These are phyloP conservation scores for Saussurea involucrata DNA, from an alignment of 129 eudicot species.

Conservation along the genomic window DNA sequence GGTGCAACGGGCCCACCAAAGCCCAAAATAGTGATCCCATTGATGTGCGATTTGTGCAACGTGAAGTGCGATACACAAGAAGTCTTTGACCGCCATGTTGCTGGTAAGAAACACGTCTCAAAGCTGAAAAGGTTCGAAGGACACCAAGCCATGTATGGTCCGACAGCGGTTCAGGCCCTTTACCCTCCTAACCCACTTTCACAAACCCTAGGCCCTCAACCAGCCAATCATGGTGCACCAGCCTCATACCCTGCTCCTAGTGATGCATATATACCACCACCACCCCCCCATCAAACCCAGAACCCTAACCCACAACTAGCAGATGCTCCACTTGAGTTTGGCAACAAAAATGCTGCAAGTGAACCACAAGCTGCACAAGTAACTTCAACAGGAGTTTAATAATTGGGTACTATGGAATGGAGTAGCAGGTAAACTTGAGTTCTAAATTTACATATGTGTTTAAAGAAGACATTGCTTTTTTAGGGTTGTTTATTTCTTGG, in stretches of 20 bases:
- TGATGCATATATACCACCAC: conserved; percentile 16
- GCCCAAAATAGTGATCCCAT: conserved; percentile 43
- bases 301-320: conserved; percentile 40
- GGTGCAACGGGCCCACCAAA: conserved; percentile 24
- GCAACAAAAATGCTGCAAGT: conserved; percentile 6
- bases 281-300: conserved; percentile 25
- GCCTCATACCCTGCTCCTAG: conserved; percentile 19
- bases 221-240: conserved; percentile 23
- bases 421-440: neutral
- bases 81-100: conserved; percentile 47
- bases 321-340: conserved; percentile 32
- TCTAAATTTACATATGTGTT: neutral
- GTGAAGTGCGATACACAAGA: conserved; percentile 58
- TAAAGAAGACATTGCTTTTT: neutral
- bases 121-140: conserved; percentile 48
- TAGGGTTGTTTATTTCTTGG: neutral
- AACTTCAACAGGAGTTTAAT: conserved; percentile 10
- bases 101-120: conserved; percentile 48
- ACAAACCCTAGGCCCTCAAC: conserved; percentile 41
- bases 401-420: neutral
- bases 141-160: conserved; percentile 66
- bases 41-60: conserved; percentile 57
- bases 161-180: conserved; percentile 53
- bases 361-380: too few species aligned
- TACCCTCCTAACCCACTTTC: conserved; percentile 58